Evolutionary conservation across 805 yeast species (phyloP).

Genomic region (Wickerhamomyces mucosus): DNA sequence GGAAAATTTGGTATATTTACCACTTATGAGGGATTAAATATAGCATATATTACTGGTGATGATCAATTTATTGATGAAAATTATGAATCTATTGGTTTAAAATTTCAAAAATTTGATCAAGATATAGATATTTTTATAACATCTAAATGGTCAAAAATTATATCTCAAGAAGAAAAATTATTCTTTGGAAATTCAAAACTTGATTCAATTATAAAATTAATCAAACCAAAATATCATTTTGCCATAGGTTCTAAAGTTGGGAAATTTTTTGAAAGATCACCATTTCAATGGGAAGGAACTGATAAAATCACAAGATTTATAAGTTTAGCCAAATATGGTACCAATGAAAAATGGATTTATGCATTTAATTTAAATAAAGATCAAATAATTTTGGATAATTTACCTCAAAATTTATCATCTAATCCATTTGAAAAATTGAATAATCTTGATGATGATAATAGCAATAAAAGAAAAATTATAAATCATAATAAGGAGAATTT

Average conservation of each 20-base stretch:
- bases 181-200: constrained; percentile 36
- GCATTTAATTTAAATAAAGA: constrained; percentile 45
- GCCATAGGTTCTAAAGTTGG: constrained; percentile 42
- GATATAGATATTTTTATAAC: constrained; percentile 49
- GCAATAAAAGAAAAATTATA: too few relatives aligned
- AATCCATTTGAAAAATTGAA: constrained; percentile 23
- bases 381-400: constrained; percentile 12
- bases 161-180: constrained; percentile 35
- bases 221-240: constrained; percentile 62
- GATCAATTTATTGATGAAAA: constrained; percentile 8
- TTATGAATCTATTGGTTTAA: constrained; percentile 19
- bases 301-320: constrained; percentile 49
- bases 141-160: constrained; percentile 48
- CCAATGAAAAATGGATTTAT: constrained; percentile 60
- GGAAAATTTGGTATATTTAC: constrained; percentile 28
- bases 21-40: constrained; percentile 33
- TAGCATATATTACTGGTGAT: constrained; percentile 36
- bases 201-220: constrained; percentile 34
- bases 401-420: constrained; percentile 18
- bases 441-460: too few relatives aligned
- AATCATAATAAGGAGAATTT: too few relatives aligned
- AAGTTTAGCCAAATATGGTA: constrained; percentile 51
- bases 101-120: constrained; percentile 12
- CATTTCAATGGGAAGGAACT: constrained; percentile 45
- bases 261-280: constrained; percentile 41